These are phyloP conservation scores for Saccharomyces hybrid DNA, from an alignment of 1,139 yeast genomes.

Conservation along the genomic window DNA sequence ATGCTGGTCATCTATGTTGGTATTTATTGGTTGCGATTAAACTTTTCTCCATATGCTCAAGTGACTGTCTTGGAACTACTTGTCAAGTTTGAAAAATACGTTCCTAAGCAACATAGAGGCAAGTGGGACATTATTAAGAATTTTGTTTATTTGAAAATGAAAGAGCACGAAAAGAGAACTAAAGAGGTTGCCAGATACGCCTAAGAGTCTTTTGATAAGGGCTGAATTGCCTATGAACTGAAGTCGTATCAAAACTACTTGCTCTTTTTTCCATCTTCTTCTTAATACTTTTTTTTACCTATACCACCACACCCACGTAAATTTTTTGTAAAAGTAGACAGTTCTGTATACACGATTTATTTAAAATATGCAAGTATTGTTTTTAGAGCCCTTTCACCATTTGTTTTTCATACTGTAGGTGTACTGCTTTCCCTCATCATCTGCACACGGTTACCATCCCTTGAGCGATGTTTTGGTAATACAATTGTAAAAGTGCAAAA, in stretches of 20 bases:
- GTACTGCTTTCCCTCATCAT: too few relatives aligned
- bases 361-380: neutral
- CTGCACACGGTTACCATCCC: too few relatives aligned
- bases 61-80: slow-evolving; percentile 28
- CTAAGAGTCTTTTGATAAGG: neutral
- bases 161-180: slow-evolving; percentile 16
- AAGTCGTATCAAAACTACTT: neutral
- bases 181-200: slow-evolving; percentile 17
- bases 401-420: too few relatives aligned
- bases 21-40: slow-evolving; percentile 64
- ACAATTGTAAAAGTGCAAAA: neutral
- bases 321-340: neutral
- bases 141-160: slow-evolving; percentile 24
- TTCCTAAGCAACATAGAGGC: slow-evolving; percentile 30
- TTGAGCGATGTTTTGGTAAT: neutral
- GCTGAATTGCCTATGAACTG: neutral
- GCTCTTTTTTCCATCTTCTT: neutral
- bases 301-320: neutral
- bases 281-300: neutral
- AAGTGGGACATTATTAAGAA: slow-evolving; percentile 31
- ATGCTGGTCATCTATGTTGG: slow-evolving; percentile 49
- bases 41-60: slow-evolving; percentile 36
- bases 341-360: neutral
- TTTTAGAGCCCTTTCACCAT: neutral
- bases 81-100: slow-evolving; percentile 25